These are phyloP conservation scores for Fusarium coicis DNA, from an alignment of 2,329 filamentous ascomycete species.

Conservation along the genomic window DNA sequence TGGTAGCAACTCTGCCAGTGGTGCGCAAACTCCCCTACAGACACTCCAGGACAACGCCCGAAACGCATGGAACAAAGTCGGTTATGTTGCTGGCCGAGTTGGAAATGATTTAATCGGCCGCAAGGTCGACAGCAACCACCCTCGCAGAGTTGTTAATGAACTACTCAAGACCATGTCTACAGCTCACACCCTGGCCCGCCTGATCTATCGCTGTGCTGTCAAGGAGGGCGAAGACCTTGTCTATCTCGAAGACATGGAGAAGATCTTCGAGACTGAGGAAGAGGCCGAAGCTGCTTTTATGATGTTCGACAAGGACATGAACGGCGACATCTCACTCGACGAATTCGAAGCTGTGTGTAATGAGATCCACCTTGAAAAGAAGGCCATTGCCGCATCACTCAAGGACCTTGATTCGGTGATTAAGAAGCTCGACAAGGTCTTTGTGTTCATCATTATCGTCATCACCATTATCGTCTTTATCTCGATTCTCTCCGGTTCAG, in stretches of 20 bases:
- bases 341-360: conserved; percentile 93
- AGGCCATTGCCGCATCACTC: conserved; percentile 91
- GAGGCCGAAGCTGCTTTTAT: conserved; percentile 89
- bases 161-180: conserved; percentile 78
- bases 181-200: conserved; percentile 85
- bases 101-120: conserved; percentile 93
- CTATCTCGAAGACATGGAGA: conserved; percentile 78
- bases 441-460: conserved; percentile 85
- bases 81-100: conserved; percentile 84
- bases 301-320: conserved; percentile 97
- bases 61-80: conserved; percentile 80
- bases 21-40: conserved; percentile 78
- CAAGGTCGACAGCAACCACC: conserved; percentile 76
- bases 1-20: conserved; percentile 59
- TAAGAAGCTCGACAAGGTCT: conserved; percentile 86
- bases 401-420: conserved; percentile 97
- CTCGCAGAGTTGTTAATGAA: conserved; percentile 84
- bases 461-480: conserved; percentile 88
- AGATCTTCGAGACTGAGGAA: conserved; percentile 82
- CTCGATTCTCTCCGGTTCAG: conserved; percentile 87
- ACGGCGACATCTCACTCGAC: conserved; percentile 95
- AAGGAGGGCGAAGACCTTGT: conserved; percentile 81
- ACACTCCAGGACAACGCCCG: conserved; percentile 80
- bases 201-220: conserved; percentile 87
- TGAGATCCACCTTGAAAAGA: conserved; percentile 93